A percentile compares a stretch with the other conserved stretches of the same genome.
Conservation (phyloP, 192 early-diverging fungal genomes). For the Backusella morwellensis region DNA sequence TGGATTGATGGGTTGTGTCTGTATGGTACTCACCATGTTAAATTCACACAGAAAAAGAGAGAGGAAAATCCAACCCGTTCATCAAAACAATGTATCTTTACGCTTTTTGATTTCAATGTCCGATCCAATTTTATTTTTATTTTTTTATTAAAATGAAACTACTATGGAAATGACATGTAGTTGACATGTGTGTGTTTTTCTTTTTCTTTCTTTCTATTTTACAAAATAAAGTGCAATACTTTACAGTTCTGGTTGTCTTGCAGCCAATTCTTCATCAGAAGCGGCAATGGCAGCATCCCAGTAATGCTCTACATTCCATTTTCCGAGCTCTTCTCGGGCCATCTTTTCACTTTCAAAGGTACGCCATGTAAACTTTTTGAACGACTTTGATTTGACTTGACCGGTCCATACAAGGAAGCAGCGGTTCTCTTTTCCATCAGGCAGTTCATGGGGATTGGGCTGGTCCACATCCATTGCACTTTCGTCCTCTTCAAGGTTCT, state of each 20-base stretch:
- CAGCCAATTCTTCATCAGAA: slow-evolving; percentile 47
- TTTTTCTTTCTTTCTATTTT: not conserved
- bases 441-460: slow-evolving; percentile 38
- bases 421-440: slow-evolving; percentile 62
- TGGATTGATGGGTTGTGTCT: slow-evolving; percentile 8
- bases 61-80: not conserved
- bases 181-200: no score
- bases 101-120: not conserved
- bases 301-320: slow-evolving; percentile 72
- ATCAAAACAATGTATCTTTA: not conserved
- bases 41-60: slow-evolving; percentile 11
- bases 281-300: slow-evolving; percentile 77
- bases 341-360: slow-evolving; percentile 70
- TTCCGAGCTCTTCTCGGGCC: slow-evolving; percentile 71
- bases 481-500: slow-evolving; percentile 24
- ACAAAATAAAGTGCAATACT: not conserved
- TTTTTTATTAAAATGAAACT: not conserved
- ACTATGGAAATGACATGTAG: no score
- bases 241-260: slow-evolving; percentile 35
- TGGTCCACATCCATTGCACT: slow-evolving; percentile 41
- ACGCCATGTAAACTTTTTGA: slow-evolving; percentile 74
- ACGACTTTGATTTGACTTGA: slow-evolving; percentile 70
- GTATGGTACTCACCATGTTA: slow-evolving; percentile 20
- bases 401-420: slow-evolving; percentile 97
- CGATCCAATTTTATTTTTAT: not conserved